Conservation (phyloP, 208 protist genomes). For the Trypanosoma melophagium region DNA sequence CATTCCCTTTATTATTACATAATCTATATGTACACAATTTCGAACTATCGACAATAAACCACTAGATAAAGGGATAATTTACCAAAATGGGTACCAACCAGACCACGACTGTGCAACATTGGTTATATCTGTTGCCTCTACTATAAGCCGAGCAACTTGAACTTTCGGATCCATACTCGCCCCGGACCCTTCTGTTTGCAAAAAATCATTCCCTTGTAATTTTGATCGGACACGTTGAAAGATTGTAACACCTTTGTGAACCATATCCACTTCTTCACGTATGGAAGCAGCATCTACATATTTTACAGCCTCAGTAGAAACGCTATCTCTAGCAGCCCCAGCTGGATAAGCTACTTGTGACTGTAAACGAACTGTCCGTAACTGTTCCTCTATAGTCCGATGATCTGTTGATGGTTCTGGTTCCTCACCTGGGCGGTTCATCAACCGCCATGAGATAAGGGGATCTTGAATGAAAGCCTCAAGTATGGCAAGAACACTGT, state of each 20-base stretch:
- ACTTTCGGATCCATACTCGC: slow-evolving; percentile 57
- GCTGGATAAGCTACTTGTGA: slow-evolving; percentile 19
- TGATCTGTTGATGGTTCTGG: slow-evolving; percentile 68
- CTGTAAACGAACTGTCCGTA: slow-evolving; percentile 40
- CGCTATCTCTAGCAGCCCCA: not conserved
- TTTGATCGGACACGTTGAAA: slow-evolving; percentile 84
- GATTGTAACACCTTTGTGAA: slow-evolving; percentile 82
- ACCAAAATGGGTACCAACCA: slow-evolving; percentile 92
- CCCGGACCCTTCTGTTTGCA: slow-evolving; percentile 24
- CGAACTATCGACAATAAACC: slow-evolving; percentile 9
- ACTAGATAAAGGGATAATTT: slow-evolving; percentile 22
- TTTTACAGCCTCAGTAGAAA: slow-evolving; percentile 8
- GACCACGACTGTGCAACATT: slow-evolving; percentile 91
- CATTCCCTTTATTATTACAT: too few relatives aligned
- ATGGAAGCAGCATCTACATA: not conserved
- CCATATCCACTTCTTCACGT: slow-evolving; percentile 65
- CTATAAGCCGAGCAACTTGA: slow-evolving; percentile 83
- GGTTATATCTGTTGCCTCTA: slow-evolving; percentile 77
- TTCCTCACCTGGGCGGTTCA: slow-evolving; percentile 73
- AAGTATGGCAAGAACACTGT: slow-evolving; percentile 98
- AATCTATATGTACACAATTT: too few relatives aligned
- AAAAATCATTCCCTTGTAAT: slow-evolving; percentile 78
- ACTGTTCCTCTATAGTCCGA: slow-evolving; percentile 75
- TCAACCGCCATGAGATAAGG: slow-evolving; percentile 98
- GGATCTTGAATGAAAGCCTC: slow-evolving; percentile 99